Evolutionary conservation across 225 moss, liverwort and hornwort species (phyloP).

Genomic region (Pseudoscleropodium purum): DNA sequence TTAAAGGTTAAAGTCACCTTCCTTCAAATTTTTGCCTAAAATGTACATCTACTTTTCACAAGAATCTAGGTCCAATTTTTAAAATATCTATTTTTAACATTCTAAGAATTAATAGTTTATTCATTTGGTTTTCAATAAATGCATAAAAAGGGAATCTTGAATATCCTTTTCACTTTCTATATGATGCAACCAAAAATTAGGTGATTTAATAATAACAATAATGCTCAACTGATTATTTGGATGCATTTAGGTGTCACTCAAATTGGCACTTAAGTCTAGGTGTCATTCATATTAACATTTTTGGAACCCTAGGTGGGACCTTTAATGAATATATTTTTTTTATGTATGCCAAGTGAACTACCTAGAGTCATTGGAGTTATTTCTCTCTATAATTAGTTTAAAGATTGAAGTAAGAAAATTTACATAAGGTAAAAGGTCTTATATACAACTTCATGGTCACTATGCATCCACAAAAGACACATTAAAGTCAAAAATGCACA

Average conservation of each 20-base stretch:
- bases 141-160: rapidly evolving
- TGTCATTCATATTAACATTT: rapidly evolving
- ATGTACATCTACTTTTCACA: rapidly evolving
- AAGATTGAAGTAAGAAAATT: background rate
- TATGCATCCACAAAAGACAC: rapidly evolving
- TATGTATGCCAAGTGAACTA: rapidly evolving
- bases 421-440: background rate
- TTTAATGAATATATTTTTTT: background rate
- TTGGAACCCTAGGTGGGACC: rapidly evolving
- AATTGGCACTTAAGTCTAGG: rapidly evolving
- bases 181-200: background rate
- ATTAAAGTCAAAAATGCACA: background rate
- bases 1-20: too few relatives aligned
- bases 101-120: background rate
- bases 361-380: background rate
- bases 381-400: background rate
- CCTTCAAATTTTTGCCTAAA: background rate
- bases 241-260: too few relatives aligned
- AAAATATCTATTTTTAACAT: background rate
- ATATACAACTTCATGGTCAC: background rate
- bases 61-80: too few relatives aligned
- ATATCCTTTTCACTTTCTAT: background rate
- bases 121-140: background rate
- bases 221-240: rapidly evolving
- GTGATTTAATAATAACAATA: background rate